A percentile compares a stretch with the other conserved stretches of the same genome.
These are phyloP conservation scores for Viridothelium virens DNA, from an alignment of 495 filamentous ascomycete genomes.

Conservation along the genomic window DNA sequence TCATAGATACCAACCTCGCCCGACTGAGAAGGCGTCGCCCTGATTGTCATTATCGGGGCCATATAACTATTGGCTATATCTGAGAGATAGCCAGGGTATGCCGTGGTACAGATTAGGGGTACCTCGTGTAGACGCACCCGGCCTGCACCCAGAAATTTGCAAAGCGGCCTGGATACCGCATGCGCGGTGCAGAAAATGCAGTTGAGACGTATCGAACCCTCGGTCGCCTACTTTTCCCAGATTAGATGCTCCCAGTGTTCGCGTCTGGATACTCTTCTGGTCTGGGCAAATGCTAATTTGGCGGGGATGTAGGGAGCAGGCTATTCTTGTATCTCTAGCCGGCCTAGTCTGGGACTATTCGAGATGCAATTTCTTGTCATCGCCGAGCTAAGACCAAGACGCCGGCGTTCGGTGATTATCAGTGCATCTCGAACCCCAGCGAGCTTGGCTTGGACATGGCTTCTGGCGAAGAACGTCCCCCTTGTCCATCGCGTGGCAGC, in stretches of 20 bases:
- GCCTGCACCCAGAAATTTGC: background rate
- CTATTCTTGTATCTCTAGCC: background rate
- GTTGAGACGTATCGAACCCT: background rate
- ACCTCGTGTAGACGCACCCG: background rate
- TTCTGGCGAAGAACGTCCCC: background rate
- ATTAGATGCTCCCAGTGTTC: background rate
- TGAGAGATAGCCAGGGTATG: no score
- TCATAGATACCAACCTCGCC: no score
- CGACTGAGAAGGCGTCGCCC: no score
- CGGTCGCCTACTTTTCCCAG: background rate
- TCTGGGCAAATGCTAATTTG: background rate
- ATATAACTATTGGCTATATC: no score
- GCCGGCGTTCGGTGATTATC: background rate
- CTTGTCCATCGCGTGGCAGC: conserved; percentile 9
- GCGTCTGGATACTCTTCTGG: background rate
- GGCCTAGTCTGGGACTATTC: background rate
- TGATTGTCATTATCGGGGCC: no score
- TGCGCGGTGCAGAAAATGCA: background rate
- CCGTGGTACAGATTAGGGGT: background rate
- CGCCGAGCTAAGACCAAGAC: background rate
- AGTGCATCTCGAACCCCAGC: background rate
- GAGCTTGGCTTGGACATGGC: background rate
- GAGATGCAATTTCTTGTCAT: background rate
- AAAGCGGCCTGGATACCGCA: no score
- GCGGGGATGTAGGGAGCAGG: background rate